Evolutionary conservation across 331 rosid genomes (phyloP).

Genomic region (Quercus tomentella): DNA sequence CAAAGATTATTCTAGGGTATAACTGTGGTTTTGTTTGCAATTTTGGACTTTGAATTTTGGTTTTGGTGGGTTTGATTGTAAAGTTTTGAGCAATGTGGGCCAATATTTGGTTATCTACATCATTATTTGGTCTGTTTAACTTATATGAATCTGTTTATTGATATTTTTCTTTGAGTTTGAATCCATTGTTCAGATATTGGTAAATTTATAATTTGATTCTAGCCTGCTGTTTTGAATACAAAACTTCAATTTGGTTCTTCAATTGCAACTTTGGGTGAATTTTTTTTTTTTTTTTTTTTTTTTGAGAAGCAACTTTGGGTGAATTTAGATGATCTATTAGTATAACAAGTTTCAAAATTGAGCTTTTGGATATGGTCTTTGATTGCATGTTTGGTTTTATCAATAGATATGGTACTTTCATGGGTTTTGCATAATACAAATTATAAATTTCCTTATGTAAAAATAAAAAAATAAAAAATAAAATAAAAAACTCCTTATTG

Average conservation of each 20-base stretch:
- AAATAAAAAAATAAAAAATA: too few relatives aligned
- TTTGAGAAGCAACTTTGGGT: slow-evolving; percentile 8
- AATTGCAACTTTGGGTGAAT: slow-evolving; percentile 1
- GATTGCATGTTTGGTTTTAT: slow-evolving; percentile 48
- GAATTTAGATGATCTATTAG: background rate
- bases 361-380: slow-evolving; percentile 6
- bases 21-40: slow-evolving; percentile 14
- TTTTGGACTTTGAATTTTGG: slow-evolving; percentile 1
- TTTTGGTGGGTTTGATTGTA: background rate
- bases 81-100: slow-evolving; percentile 24
- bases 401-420: slow-evolving; percentile 52
- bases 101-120: slow-evolving; percentile 9
- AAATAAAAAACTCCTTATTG: background rate
- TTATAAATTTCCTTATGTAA: background rate
- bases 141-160: background rate
- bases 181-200: background rate
- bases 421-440: background rate
- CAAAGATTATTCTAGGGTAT: background rate
- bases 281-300: too few relatives aligned
- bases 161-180: background rate
- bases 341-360: background rate
- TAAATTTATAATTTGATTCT: background rate
- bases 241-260: slow-evolving; percentile 9
- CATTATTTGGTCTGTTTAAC: background rate
- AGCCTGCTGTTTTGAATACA: background rate